phyloP scores from a whole-genome alignment of 345 rosid genomes.

The Balakata baccata region DNA sequence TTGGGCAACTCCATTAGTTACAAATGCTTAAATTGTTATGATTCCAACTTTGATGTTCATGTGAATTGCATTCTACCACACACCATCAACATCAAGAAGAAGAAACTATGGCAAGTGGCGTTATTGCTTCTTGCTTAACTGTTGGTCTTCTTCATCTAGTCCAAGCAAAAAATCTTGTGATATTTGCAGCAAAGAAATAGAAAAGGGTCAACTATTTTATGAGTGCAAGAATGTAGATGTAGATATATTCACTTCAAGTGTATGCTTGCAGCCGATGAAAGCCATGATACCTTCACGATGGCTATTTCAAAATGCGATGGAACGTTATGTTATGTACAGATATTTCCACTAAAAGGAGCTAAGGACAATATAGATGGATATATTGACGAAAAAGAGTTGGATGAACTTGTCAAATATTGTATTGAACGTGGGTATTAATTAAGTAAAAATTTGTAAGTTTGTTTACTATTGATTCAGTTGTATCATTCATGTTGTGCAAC shows the following conservation, averaged over 20 bases:
- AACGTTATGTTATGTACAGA: too few relatives aligned
- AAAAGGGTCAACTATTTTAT: neutral
- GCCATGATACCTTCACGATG: too few relatives aligned
- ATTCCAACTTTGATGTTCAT: neutral
- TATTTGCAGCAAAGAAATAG: neutral
- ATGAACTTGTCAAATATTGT: too few relatives aligned
- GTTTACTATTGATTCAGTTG: too few relatives aligned
- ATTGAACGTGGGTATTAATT: too few relatives aligned
- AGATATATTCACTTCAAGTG: neutral
- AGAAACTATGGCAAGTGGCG: neutral
- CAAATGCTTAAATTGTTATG: neutral
- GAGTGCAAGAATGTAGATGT: neutral
- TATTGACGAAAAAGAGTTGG: too few relatives aligned
- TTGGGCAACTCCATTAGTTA: neutral
- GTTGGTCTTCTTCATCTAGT: neutral
- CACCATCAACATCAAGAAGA: neutral
- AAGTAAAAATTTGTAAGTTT: too few relatives aligned
- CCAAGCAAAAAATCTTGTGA: neutral
- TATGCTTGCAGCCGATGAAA: too few relatives aligned
- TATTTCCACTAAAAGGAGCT: too few relatives aligned
- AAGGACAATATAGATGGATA: too few relatives aligned
- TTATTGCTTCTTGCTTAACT: neutral
- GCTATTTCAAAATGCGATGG: too few relatives aligned
- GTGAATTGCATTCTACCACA: neutral
- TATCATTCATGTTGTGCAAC: too few relatives aligned